Evolutionary conservation across 2,329 filamentous ascomycete genomes (phyloP).

Genomic region (Colletotrichum tanaceti): DNA sequence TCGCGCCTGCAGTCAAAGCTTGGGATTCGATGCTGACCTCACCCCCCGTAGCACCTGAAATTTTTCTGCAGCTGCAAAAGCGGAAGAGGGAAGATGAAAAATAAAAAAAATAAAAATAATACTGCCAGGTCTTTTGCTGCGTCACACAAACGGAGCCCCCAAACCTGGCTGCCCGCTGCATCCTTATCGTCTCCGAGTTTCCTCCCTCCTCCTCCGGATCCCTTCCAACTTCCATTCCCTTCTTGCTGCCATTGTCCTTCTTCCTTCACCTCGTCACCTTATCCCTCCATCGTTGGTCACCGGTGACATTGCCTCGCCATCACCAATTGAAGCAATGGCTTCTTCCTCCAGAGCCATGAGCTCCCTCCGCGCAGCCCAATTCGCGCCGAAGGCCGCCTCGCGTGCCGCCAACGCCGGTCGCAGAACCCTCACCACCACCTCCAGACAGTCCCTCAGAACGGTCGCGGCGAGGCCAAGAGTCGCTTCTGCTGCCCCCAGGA

Average conservation of each 20-base stretch:
- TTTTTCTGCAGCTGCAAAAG: constrained; percentile 34
- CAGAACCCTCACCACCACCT: constrained; percentile 50
- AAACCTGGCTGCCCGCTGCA: constrained; percentile 25
- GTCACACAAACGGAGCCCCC: constrained; percentile 31
- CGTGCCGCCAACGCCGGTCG: constrained; percentile 45
- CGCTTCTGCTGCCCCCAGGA: constrained; percentile 37
- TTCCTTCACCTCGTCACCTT: constrained; percentile 23
- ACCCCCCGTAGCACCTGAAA: constrained; percentile 39
- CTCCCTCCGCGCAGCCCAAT: constrained; percentile 47
- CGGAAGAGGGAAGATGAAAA: background rate
- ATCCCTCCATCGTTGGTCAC: constrained; percentile 17
- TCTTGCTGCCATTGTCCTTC: constrained; percentile 27
- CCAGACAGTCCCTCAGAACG: constrained; percentile 40
- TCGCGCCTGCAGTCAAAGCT: constrained; percentile 14
- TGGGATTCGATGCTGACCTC: constrained; percentile 28
- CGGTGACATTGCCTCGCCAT: constrained; percentile 33
- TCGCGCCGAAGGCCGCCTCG: constrained; percentile 44
- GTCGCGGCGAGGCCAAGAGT: constrained; percentile 35
- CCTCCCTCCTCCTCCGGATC: constrained; percentile 17
- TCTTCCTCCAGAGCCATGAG: constrained; percentile 58
- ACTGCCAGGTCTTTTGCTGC: constrained; percentile 31
- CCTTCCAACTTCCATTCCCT: constrained; percentile 25
- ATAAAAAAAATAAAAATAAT: constrained; percentile 17
- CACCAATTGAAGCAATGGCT: constrained; percentile 55
- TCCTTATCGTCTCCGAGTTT: constrained; percentile 40